These are phyloP conservation scores for Penicillium sp. DNA, from an alignment of 2,329 filamentous ascomycete species.

Conservation along the genomic window DNA sequence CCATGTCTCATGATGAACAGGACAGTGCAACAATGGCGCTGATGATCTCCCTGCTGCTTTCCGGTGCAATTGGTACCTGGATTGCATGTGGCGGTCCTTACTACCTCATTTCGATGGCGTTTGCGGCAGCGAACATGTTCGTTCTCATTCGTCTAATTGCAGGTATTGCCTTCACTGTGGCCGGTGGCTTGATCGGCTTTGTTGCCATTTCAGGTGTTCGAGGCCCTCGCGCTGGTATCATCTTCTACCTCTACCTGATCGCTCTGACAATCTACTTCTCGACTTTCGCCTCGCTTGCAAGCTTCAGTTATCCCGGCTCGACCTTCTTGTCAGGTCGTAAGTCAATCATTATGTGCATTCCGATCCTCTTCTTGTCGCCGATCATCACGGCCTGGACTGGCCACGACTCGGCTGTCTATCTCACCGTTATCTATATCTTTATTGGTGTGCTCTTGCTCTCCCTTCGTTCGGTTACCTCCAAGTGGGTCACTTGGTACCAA, in stretches of 20 bases:
- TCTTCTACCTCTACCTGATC: constrained; percentile 54
- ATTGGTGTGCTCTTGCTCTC: constrained; percentile 45
- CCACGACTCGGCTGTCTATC: constrained; percentile 50
- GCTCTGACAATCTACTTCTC: constrained; percentile 53
- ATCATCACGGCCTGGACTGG: constrained; percentile 47
- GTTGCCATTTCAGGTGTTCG: constrained; percentile 42
- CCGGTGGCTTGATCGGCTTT: constrained; percentile 48
- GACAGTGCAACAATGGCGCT: constrained; percentile 50
- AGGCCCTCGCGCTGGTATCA: constrained; percentile 42
- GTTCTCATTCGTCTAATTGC: constrained; percentile 46
- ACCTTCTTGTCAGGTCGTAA: constrained; percentile 51
- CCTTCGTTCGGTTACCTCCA: constrained; percentile 46
- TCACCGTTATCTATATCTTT: constrained; percentile 48
- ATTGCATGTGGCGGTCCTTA: constrained; percentile 56
- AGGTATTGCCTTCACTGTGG: constrained; percentile 45
- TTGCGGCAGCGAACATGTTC: constrained; percentile 49
- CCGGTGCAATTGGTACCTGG: constrained; percentile 55
- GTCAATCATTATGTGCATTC: constrained; percentile 48
- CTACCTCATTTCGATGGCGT: constrained; percentile 52
- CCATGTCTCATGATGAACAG: constrained; percentile 45
- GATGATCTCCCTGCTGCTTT: constrained; percentile 52
- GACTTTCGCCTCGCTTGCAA: constrained; percentile 47
- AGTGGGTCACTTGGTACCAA: constrained; percentile 52
- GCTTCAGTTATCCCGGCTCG: constrained; percentile 48
- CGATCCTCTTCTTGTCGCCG: constrained; percentile 50